Percentiles rank a stretch among this genome's conserved stretches.
These are phyloP conservation scores for Collybia mongolica DNA, from an alignment of 768 basidiomycete genomes.

Conservation along the genomic window DNA sequence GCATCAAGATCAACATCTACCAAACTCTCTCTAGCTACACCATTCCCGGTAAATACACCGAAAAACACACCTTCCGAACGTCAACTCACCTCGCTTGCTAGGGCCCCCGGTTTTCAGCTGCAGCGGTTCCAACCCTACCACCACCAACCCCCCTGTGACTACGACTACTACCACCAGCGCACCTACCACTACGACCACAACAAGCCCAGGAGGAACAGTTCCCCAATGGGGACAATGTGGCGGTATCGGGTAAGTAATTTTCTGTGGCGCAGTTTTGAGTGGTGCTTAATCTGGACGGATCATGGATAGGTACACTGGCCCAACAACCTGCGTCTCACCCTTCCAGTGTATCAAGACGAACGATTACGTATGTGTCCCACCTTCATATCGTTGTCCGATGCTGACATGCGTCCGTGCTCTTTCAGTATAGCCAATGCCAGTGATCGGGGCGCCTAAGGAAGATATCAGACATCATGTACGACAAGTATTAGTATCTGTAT, in stretches of 20 bases:
- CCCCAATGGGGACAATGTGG: constrained; percentile 44
- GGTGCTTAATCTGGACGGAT: neutral
- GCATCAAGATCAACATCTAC: constrained; percentile 47
- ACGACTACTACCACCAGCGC: constrained; percentile 10
- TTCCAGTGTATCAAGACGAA: constrained; percentile 31
- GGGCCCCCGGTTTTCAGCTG: constrained; percentile 41
- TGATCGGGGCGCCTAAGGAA: too few relatives aligned
- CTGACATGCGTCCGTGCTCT: neutral
- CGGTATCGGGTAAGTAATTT: constrained; percentile 30
- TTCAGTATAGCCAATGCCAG: constrained; percentile 25
- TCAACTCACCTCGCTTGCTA: neutral
- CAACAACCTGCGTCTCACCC: constrained; percentile 32
- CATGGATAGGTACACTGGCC: constrained; percentile 28
- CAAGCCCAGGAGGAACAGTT: constrained; percentile 21
- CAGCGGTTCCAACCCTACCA: constrained; percentile 16
- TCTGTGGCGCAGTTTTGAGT: neutral
- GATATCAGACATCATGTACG: too few relatives aligned
- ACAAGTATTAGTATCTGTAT: too few relatives aligned
- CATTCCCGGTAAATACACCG: constrained; percentile 31
- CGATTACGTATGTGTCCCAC: constrained; percentile 27
- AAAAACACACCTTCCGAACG: neutral
- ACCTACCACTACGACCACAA: constrained; percentile 16
- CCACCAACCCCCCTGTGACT: neutral
- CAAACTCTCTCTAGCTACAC: constrained; percentile 34
- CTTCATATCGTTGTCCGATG: neutral